phyloP scores from a whole-genome alignment of 208 protist genomes.

The Leishmania aethiopica region DNA sequence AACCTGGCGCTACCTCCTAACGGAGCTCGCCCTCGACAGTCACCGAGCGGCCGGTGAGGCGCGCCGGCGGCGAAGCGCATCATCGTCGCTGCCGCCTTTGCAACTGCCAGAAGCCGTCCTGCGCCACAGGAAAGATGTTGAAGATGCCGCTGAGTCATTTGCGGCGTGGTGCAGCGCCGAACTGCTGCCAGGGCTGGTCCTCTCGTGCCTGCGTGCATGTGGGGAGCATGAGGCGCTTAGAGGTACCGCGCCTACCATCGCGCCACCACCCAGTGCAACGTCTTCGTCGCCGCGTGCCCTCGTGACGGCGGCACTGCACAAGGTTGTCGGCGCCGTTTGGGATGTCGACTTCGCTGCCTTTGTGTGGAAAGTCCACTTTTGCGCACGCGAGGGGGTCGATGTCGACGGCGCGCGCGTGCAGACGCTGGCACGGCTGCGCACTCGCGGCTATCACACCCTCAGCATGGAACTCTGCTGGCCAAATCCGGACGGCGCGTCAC shows the following conservation, averaged over 20 bases:
- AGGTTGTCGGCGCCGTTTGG: slow-evolving; percentile 13
- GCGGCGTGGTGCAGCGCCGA: slow-evolving; percentile 11
- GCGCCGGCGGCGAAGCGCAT: neutral
- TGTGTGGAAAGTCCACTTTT: slow-evolving; percentile 16
- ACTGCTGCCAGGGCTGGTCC: slow-evolving; percentile 6
- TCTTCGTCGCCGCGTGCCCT: neutral
- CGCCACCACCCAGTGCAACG: neutral
- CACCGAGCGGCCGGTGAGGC: slow-evolving; percentile 1
- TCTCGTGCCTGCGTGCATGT: slow-evolving; percentile 13
- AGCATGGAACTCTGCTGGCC: slow-evolving; percentile 20
- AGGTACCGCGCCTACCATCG: neutral
- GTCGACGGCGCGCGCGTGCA: neutral
- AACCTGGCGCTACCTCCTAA: slow-evolving; percentile 56
- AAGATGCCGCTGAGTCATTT: slow-evolving; percentile 18
- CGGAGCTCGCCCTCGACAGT: slow-evolving; percentile 37
- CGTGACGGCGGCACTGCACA: slow-evolving; percentile 3
- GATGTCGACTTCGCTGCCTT: slow-evolving; percentile 22
- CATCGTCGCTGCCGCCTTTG: neutral
- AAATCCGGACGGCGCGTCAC: neutral
- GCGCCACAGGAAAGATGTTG: neutral
- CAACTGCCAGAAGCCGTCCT: neutral
- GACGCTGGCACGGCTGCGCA: neutral
- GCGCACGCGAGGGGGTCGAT: neutral
- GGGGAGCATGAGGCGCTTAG: slow-evolving; percentile 2
- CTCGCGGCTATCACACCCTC: slow-evolving; percentile 17